These are phyloP conservation scores for Alternaria hordeiaustralica DNA, from an alignment of 2,329 filamentous ascomycete genomes.

Conservation along the genomic window DNA sequence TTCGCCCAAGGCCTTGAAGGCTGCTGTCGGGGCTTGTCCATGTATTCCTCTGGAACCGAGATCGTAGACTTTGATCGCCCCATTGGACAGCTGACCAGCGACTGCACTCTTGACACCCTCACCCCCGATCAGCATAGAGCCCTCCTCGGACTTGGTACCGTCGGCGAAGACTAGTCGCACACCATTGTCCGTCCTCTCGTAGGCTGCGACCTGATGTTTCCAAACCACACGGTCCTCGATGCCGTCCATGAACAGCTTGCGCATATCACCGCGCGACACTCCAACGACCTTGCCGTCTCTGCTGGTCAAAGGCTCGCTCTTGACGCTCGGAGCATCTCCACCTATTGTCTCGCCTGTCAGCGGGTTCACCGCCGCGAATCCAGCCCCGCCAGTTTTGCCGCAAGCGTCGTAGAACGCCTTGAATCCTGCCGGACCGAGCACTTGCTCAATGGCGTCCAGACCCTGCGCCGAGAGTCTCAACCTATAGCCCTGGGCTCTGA, in stretches of 20 bases:
- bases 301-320: constrained; percentile 51
- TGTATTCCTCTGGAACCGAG: constrained; percentile 69
- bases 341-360: constrained; percentile 57
- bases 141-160: constrained; percentile 64
- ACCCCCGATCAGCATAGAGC: constrained; percentile 65
- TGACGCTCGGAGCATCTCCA: constrained; percentile 16
- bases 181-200: constrained; percentile 62
- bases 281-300: constrained; percentile 66
- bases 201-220: constrained; percentile 63
- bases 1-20: constrained; percentile 68
- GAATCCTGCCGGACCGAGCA: constrained; percentile 58
- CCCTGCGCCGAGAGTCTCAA: constrained; percentile 64
- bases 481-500: constrained; percentile 68
- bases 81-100: constrained; percentile 65
- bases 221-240: constrained; percentile 64
- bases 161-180: constrained; percentile 67
- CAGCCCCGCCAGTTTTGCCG: constrained; percentile 65
- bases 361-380: constrained; percentile 60
- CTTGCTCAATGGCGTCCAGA: constrained; percentile 66
- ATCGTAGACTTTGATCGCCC: constrained; percentile 67
- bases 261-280: constrained; percentile 69
- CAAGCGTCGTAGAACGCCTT: constrained; percentile 65
- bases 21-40: constrained; percentile 67
- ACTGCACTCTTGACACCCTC: constrained; percentile 69
- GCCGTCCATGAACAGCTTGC: constrained; percentile 63